phyloP scores from a whole-genome alignment of 768 basidiomycete genomes.

The Auricularia sp. region DNA sequence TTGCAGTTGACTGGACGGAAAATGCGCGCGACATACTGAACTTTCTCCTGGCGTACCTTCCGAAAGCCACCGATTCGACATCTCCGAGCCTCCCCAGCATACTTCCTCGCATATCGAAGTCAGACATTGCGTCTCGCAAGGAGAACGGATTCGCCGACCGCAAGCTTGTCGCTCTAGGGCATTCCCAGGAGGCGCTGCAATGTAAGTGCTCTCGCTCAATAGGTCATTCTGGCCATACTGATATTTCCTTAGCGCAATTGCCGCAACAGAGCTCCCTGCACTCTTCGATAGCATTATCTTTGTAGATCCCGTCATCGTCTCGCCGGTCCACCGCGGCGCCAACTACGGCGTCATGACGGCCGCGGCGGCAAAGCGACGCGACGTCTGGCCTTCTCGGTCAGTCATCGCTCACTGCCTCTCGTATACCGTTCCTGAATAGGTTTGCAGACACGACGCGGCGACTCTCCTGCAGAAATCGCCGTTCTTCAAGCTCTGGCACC shows the following conservation, averaged over 20 bases:
- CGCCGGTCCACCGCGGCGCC: conserved; percentile 3
- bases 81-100: conserved; percentile 9
- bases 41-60: conserved; percentile 62
- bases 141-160: conserved; percentile 40
- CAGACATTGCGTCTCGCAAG: conserved; percentile 34
- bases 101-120: conserved; percentile 37
- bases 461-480: conserved; percentile 49
- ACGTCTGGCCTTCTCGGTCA: conserved; percentile 54
- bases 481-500: conserved; percentile 69
- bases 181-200: conserved; percentile 74
- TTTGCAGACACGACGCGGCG: conserved; percentile 29
- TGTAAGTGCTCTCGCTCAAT: conserved; percentile 37
- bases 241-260: conserved; percentile 39
- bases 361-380: conserved; percentile 49
- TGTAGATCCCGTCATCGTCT: conserved; percentile 64
- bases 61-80: conserved; percentile 22
- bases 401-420: conserved; percentile 6
- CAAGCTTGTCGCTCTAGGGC: conserved; percentile 62
- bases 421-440: too few species aligned
- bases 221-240: neutral
- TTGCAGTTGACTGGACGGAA: conserved; percentile 67
- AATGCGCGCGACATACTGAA: conserved; percentile 69
- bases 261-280: conserved; percentile 49
- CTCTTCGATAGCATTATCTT: conserved; percentile 67
- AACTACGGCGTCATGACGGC: conserved; percentile 10